phyloP scores from a whole-genome alignment of 805 yeast genomes.

The Hanseniaspora valbyensis region DNA sequence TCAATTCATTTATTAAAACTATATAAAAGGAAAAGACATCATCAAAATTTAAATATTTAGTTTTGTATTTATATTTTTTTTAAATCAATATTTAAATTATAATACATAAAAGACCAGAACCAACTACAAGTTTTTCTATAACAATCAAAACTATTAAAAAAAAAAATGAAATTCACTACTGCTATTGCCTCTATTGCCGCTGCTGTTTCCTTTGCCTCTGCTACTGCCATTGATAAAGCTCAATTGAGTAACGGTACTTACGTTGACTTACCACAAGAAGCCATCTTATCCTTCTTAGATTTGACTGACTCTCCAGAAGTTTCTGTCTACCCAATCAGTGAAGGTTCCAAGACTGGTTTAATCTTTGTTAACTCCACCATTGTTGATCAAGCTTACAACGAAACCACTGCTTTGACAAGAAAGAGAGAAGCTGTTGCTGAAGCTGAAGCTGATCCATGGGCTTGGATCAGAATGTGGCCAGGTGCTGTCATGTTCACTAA shows the following conservation, averaged over 20 bases:
- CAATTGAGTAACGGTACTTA: constrained; percentile 12
- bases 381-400: constrained; percentile 21
- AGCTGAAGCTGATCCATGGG: constrained; percentile 28
- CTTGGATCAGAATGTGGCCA: constrained; percentile 23
- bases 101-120: not conserved
- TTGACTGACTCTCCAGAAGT: constrained; percentile 24
- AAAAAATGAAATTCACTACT: constrained; percentile 13
- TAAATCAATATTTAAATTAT: not conserved
- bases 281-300: constrained; percentile 26
- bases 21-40: too few species aligned
- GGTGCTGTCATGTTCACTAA: constrained; percentile 24
- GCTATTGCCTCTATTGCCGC: constrained; percentile 5
- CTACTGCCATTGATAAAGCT: constrained; percentile 22
- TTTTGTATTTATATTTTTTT: too few species aligned
- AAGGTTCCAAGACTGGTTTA: constrained; percentile 25
- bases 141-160: too few species aligned
- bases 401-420: constrained; percentile 17
- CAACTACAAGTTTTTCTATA: too few species aligned
- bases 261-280: constrained; percentile 25
- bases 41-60: too few species aligned
- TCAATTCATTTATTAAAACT: too few species aligned
- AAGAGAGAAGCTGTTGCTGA: constrained; percentile 21
- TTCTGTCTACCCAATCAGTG: constrained; percentile 25
- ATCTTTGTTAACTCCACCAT: constrained; percentile 28
- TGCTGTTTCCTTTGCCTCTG: constrained; percentile 7